Base-by-base conservation (phyloP, 495 filamentous ascomycete species). In the Beverwykella pulmonaria region DNA sequence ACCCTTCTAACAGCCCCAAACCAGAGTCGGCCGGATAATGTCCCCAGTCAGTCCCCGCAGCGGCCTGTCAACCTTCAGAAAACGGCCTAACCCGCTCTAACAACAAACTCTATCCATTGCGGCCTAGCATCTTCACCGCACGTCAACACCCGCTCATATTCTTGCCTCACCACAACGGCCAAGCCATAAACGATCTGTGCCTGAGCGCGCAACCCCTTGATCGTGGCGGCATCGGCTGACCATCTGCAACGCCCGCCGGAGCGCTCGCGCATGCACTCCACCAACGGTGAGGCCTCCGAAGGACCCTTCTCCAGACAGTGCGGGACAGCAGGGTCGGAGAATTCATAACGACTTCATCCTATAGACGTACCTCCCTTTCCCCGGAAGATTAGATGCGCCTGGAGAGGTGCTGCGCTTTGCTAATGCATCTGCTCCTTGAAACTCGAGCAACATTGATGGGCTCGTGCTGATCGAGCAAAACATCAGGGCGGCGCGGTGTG, bases 151-250 rank as follows among this genome's bases (percentile, higher is more conserved):
- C 44, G 15, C 39, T 22, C 26, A n/a, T 10, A 19, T 27, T 59
- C 19, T 59, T 44, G 26, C 41, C 20, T 49, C 63, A 39, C 20
- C 63, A 39, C 32, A 54, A n/a, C 50, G 46, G 27, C 54, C 48
- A 41, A 20, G 20, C 65, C 59, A 52, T 53, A 19, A 2, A 56
- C 53, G 30, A 44, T 41, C 52, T 53, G 59, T 63, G 29, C 65
- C 65, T 68, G 65, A 54, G 19, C 25, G 36, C 32, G 15, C 12
- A 10, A 15, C 59, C 59, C 59, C 65, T 59, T 49, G 52, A 50
- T 49, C 67, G 67, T 69, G 67, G 67, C 67, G 55, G 60, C 67
- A 65, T 59, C 67, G 67, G 55, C 67, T 69, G 67, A 69, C 67
- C 61, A 34, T 17, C 57, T 36, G 58, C 64, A 61, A 67, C 58